A percentile compares a stretch with the other conserved stretches of the same genome.
These are phyloP conservation scores for Echium plantagineum DNA, from an alignment of 257 asterid species.

Conservation along the genomic window DNA sequence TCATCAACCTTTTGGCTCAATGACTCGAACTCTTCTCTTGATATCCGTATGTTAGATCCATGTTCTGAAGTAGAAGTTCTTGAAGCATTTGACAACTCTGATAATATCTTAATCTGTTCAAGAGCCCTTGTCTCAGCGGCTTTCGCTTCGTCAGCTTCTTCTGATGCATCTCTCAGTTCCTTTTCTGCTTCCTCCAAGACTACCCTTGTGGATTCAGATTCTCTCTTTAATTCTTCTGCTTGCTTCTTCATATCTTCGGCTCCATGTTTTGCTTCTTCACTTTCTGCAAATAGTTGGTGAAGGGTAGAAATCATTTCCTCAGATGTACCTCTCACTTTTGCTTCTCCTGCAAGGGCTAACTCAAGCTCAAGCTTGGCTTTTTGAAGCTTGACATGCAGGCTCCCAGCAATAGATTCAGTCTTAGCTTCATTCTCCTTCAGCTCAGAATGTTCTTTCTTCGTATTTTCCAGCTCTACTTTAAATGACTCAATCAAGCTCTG, in stretches of 20 bases:
- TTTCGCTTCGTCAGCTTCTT: constrained; percentile 74
- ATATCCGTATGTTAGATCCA: constrained; percentile 55
- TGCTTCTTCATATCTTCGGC: constrained; percentile 55
- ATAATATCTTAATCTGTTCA: constrained; percentile 50
- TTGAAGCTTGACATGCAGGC: constrained; percentile 66
- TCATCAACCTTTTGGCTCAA: constrained; percentile 64
- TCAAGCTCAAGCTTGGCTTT: constrained; percentile 73
- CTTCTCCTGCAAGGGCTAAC: constrained; percentile 60
- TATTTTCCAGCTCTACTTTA: constrained; percentile 45
- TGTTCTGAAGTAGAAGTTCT: constrained; percentile 58
- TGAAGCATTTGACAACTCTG: constrained; percentile 53
- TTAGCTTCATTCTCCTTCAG: constrained; percentile 60
- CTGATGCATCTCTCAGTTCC: constrained; percentile 31
- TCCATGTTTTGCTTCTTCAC: constrained; percentile 42
- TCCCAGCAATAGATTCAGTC: constrained; percentile 59
- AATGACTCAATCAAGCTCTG: constrained; percentile 51
- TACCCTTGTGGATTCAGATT: constrained; percentile 42
- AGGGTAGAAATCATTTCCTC: constrained; percentile 60
- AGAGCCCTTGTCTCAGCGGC: constrained; percentile 59
- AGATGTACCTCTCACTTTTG: constrained; percentile 52
- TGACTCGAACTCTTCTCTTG: constrained; percentile 62
- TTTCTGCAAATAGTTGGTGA: constrained; percentile 48
- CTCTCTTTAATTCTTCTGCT: constrained; percentile 50
- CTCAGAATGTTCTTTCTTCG: constrained; percentile 50
- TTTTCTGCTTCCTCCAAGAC: constrained; percentile 63